Conservation (phyloP, 345 rosid species). For the Dimocarpus longan region DNA sequence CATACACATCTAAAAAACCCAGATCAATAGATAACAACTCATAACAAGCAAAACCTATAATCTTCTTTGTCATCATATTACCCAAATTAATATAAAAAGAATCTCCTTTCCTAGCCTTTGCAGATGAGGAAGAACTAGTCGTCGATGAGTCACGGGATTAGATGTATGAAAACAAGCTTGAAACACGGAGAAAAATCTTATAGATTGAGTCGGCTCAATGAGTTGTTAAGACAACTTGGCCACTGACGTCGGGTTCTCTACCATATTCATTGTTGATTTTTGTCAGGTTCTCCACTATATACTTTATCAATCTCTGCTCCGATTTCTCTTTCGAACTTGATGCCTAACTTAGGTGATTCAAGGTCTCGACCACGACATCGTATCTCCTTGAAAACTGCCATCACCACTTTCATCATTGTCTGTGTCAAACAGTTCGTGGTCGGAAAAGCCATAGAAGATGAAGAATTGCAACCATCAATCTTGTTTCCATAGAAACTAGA, state of each 20-base stretch:
- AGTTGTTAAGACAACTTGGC: slow-evolving; percentile 68
- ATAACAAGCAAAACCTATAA: no score
- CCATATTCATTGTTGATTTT: slow-evolving; percentile 51
- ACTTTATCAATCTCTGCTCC: slow-evolving; percentile 68
- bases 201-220: slow-evolving; percentile 53
- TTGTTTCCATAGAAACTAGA: no score
- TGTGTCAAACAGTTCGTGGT: slow-evolving; percentile 52
- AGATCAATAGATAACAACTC: no score
- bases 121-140: no score
- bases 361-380: slow-evolving; percentile 62
- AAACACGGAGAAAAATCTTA: slow-evolving; percentile 80
- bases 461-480: no score
- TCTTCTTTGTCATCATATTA: no score
- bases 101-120: no score
- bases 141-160: no score
- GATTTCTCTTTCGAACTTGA: slow-evolving; percentile 57
- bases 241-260: slow-evolving; percentile 53
- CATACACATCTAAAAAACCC: no score
- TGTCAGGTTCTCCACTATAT: slow-evolving; percentile 54
- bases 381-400: slow-evolving; percentile 72
- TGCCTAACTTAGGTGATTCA: slow-evolving; percentile 52
- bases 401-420: no score
- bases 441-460: no score
- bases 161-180: slow-evolving; percentile 56
- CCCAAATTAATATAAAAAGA: no score